Evolutionary conservation across 495 filamentous ascomycete genomes (phyloP), one percentile per base, ranked within the genome.

Genomic region (Aspergillus mulundensis): DNA sequence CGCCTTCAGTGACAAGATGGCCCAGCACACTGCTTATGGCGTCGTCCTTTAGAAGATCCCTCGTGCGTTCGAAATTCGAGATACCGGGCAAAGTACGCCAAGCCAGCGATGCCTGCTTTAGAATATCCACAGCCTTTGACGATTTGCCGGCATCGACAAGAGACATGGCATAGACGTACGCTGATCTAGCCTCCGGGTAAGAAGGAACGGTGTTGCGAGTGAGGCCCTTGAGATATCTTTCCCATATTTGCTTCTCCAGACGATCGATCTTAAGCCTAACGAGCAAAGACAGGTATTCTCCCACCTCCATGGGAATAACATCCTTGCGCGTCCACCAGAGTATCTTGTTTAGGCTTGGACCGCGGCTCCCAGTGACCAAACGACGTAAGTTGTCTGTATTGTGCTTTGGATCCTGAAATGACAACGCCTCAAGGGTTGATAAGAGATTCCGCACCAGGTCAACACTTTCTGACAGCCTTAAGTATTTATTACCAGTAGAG

Each of bases 221-320:
- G 28, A 55, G 11, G 2, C 12, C 39, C 7, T 61, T 16, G 45
- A 71, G 11, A 8, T 63, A 63, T 23, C 42, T 16, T 34, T 49
- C 39, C 70, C 70, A 75, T 15, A 61, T 32, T 21, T 43, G 15
- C n/a, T n/a, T n/a, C n/a, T n/a, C n/a, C n/a, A n/a, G n/a, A n/a
- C n/a, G n/a, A 10, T 59, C 34, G 44, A 60, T 68, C 2, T 49
- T 39, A 6, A 69, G 19, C 11, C 23, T 64, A 1, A 57, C 61
- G 6, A 75, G 69, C 47, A 70, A 54, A 14, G 50, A 61, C 14
- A 70, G 49, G 39, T 69, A 63, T 1, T 45, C n/a, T 10, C 41
- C 64, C 15, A 58, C 32, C 7, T n/a, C 16, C 3, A 14, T 11
- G 21, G 41, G 20, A 18, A 50, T 25, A 10, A 23, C 23, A 25